phyloP scores from a whole-genome alignment of 176 grass and related monocot species.

The Eremochloa ophiuroides region DNA sequence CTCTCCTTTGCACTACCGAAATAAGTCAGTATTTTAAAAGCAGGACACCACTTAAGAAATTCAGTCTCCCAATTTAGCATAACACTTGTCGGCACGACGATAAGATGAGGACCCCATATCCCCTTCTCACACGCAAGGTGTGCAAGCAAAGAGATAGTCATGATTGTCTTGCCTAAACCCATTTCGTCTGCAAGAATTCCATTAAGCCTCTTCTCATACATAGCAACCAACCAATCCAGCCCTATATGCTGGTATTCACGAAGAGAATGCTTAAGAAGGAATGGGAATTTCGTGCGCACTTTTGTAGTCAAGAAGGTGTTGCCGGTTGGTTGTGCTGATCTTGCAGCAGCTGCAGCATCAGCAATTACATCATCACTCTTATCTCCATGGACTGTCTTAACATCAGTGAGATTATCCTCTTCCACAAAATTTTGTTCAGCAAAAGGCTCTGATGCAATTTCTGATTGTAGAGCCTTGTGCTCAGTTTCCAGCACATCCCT shows the following conservation, averaged over 20 bases:
- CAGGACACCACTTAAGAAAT: constrained; percentile 98
- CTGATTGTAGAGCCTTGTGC: constrained; percentile 4
- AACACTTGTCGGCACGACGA: constrained; percentile 96
- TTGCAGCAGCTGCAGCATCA: constrained; percentile 94
- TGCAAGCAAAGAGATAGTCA: constrained; percentile 94
- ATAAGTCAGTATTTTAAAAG: constrained; percentile 98
- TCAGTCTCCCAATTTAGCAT: constrained; percentile 99
- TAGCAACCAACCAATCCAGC: constrained; percentile 92
- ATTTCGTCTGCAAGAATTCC: constrained; percentile 99
- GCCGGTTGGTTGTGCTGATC: constrained; percentile 97
- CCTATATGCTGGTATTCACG: constrained; percentile 99
- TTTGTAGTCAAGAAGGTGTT: constrained; percentile 95
- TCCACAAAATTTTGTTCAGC: constrained; percentile 25
- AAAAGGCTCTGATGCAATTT: constrained; percentile 23
- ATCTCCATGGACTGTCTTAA: constrained; percentile 35
- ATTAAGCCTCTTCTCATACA: constrained; percentile 98
- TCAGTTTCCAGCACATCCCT: constrained; percentile 18
- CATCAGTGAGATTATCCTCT: constrained; percentile 39
- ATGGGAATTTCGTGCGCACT: constrained; percentile 92
- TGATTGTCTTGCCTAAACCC: constrained; percentile 98
- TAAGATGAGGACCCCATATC: constrained; percentile 99
- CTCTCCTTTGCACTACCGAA: constrained; percentile 98
- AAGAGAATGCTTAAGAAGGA: constrained; percentile 97
- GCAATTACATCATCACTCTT: constrained; percentile 76
- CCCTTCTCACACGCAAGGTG: constrained; percentile 98